Evolutionary conservation across 2,329 filamentous ascomycete species (phyloP), one percentile per base, ranked within the genome.

Genomic region (Colletotrichum neosansevieriae): DNA sequence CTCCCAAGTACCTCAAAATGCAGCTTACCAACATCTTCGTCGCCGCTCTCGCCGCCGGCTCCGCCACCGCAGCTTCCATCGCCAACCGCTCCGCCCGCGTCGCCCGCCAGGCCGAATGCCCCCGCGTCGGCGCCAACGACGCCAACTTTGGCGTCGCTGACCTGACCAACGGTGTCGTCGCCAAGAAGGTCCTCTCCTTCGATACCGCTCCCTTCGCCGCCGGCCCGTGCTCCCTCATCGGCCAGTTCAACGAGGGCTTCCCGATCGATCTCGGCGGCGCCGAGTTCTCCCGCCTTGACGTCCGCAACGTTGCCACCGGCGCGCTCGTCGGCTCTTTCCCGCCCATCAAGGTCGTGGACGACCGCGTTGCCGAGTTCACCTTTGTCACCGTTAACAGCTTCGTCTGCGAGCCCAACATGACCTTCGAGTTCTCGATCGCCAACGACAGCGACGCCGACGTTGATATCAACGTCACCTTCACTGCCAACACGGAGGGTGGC

Each of bases 311-410:
- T 21, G 53, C 42, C 19, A 54, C 44, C 4, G 34, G 44, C n/a
- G 61, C 61, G 7, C 61, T 68, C 12, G 54, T 68, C 19, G 61
- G 65, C n/a, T 65, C 61, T 4, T 68, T 68, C 49, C 51, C 51
- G 13, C 65, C 65, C 15, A 61, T 68, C 10, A 10, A 59, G 51
- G 60, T 68, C 38, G 49, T 21, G 38, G 11, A 42, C 13, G n/a
- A 49, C 17, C 36, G 13, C 38, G 65, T 68, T 4, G 54, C 49
- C 19, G 47, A 54, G 47, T 47, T 45, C 4, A 59, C 61, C 0
- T n/a, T 54, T 15, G 60, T 50, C 21, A 49, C 62, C 38, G 29
- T 68, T 47, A 68, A 68, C 61, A 68, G 65, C 61, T 68, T 68
- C 45, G 15, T 36, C 13, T 68, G 65, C 61, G 1, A 24, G 3